These are phyloP conservation scores for Stephania yunnanensis DNA, from an alignment of 164 flowering plant species.

Conservation along the genomic window DNA sequence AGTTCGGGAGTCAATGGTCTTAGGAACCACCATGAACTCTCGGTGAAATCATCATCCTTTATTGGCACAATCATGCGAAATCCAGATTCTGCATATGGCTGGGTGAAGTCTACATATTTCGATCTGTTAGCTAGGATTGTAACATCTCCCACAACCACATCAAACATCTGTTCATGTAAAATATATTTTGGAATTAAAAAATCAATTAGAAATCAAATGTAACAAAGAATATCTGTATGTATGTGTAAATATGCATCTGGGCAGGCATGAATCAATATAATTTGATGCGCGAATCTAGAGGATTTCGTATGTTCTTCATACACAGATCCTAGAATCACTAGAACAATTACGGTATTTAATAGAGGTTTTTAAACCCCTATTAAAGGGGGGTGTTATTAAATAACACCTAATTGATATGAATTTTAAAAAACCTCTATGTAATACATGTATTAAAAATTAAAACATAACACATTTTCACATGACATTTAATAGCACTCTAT, in stretches of 20 bases:
- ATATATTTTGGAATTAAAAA: background rate
- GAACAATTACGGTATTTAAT: too few relatives aligned
- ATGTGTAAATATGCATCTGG: background rate
- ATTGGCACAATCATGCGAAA: conserved; percentile 7
- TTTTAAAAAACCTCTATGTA: too few relatives aligned
- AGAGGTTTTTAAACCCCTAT: too few relatives aligned
- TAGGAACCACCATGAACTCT: conserved; percentile 2
- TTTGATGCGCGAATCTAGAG: background rate
- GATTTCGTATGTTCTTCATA: too few relatives aligned
- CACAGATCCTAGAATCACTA: too few relatives aligned
- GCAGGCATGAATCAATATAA: background rate
- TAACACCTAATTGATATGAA: too few relatives aligned
- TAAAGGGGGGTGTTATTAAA: too few relatives aligned
- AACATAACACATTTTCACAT: too few relatives aligned
- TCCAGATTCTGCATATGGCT: conserved; percentile 1
- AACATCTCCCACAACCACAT: conserved; percentile 26
- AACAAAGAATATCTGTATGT: background rate
- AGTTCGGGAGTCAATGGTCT: conserved; percentile 6
- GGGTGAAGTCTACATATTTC: conserved; percentile 4
- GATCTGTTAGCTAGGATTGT: conserved; percentile 7
- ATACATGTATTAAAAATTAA: too few relatives aligned
- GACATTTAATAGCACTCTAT: too few relatives aligned
- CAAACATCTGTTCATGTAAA: conserved; percentile 14
- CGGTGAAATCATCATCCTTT: background rate
- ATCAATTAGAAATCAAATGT: background rate